These are phyloP conservation scores for Leptographium radiaticola DNA, from an alignment of 2,329 filamentous ascomycete species.

Conservation along the genomic window DNA sequence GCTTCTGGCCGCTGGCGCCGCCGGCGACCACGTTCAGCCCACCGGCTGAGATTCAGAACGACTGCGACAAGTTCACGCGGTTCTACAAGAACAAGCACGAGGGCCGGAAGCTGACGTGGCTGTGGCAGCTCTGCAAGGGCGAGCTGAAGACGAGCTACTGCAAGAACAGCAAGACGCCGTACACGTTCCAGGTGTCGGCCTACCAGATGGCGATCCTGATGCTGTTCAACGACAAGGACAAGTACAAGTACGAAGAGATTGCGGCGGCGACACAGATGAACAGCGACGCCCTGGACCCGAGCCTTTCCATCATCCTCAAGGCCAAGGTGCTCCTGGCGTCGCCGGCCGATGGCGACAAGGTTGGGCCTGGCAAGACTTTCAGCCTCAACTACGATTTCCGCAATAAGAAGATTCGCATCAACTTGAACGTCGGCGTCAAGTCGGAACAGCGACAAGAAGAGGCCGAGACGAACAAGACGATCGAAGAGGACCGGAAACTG, in stretches of 20 bases:
- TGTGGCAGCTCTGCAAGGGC: conserved; percentile 97
- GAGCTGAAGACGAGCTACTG: conserved; percentile 91
- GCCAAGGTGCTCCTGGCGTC: conserved; percentile 73
- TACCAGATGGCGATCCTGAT: conserved; percentile 96
- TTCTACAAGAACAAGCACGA: conserved; percentile 97
- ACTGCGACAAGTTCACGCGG: conserved; percentile 75
- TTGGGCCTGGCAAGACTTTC: conserved; percentile 66
- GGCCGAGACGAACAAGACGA: conserved; percentile 97
- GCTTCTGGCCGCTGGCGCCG: conserved; percentile 88
- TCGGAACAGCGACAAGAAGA: conserved; percentile 93
- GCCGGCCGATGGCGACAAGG: conserved; percentile 61
- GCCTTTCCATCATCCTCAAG: conserved; percentile 76
- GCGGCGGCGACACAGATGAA: conserved; percentile 66
- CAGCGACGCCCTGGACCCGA: conserved; percentile 74
- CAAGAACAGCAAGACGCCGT: conserved; percentile 78
- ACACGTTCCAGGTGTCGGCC: conserved; percentile 92
- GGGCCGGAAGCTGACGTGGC: conserved; percentile 90
- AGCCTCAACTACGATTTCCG: conserved; percentile 90
- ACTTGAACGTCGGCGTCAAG: conserved; percentile 89
- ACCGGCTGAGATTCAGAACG: conserved; percentile 70
- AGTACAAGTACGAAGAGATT: conserved; percentile 78
- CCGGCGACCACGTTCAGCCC: conserved; percentile 82
- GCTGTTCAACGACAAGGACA: conserved; percentile 86
- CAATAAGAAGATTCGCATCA: conserved; percentile 95
- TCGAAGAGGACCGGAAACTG: conserved; percentile 94